These are phyloP conservation scores for Tylopilus plumbeoviolaceoides DNA, from an alignment of 768 basidiomycete species.

Conservation along the genomic window DNA sequence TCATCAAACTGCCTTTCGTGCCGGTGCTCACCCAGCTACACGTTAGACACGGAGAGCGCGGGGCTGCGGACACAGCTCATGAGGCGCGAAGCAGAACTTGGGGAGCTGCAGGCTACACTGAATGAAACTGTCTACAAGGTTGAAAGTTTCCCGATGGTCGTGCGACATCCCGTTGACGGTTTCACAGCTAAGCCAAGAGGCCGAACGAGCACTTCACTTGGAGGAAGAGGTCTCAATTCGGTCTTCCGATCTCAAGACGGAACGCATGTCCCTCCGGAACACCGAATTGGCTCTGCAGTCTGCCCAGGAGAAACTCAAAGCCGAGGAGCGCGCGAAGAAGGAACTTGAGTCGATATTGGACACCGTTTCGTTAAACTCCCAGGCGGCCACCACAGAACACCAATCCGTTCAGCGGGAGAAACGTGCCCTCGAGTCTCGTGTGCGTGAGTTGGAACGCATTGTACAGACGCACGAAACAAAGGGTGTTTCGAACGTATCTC, in stretches of 20 bases:
- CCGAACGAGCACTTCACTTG: conserved; percentile 50
- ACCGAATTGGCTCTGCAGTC: conserved; percentile 43
- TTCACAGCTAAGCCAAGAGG: conserved; percentile 52
- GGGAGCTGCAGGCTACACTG: conserved; percentile 30
- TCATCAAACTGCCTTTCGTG: background rate
- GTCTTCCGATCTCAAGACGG: conserved; percentile 54
- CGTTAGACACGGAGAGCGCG: conserved; percentile 34
- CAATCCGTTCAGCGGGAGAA: conserved; percentile 59
- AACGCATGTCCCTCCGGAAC: conserved; percentile 51
- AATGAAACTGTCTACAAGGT: conserved; percentile 39
- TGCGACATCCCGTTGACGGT: conserved; percentile 5
- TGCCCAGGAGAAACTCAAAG: conserved; percentile 49
- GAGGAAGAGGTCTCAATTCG: conserved; percentile 47
- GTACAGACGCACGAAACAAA: conserved; percentile 35
- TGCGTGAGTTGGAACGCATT: conserved; percentile 53
- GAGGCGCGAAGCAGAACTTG: conserved; percentile 36
- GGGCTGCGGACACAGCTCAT: conserved; percentile 32
- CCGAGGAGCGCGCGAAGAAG: conserved; percentile 44
- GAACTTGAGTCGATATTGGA: conserved; percentile 58
- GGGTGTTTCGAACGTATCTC: conserved; percentile 29
- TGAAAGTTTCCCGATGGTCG: background rate
- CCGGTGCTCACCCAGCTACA: conserved; percentile 4
- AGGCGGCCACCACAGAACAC: conserved; percentile 39
- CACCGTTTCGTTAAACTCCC: conserved; percentile 49
- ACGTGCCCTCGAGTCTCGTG: conserved; percentile 47